phyloP scores from a whole-genome alignment of 306 rosid species.

The Cucumis sativus region Cucumber_9930_V3 NC_026659.2:30623001-30623500 shows the following conservation, averaged over 20 bases:
- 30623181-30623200: neutral
- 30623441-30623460: neutral
- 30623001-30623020: neutral
- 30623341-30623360: neutral
- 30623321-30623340: neutral
- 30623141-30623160: conserved; percentile 27
- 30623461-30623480: neutral
- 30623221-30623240: neutral
- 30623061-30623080: conserved; percentile 76
- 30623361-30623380: neutral
- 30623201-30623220: conserved; percentile 10
- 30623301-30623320: conserved; percentile 5
- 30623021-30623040: neutral
- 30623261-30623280: neutral
- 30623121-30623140: conserved; percentile 61
- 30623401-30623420: neutral
- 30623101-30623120: conserved; percentile 75
- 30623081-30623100: conserved; percentile 98
- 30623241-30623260: neutral
- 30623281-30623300: conserved; percentile 3
- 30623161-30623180: conserved; percentile 2
- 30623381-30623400: neutral
- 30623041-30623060: conserved; percentile 84
- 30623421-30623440: neutral
- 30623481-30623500: too few relatives aligned